Evolutionary conservation across 352 stramenopile species (phyloP).

Genomic region (Phytophthora tubulina): DNA sequence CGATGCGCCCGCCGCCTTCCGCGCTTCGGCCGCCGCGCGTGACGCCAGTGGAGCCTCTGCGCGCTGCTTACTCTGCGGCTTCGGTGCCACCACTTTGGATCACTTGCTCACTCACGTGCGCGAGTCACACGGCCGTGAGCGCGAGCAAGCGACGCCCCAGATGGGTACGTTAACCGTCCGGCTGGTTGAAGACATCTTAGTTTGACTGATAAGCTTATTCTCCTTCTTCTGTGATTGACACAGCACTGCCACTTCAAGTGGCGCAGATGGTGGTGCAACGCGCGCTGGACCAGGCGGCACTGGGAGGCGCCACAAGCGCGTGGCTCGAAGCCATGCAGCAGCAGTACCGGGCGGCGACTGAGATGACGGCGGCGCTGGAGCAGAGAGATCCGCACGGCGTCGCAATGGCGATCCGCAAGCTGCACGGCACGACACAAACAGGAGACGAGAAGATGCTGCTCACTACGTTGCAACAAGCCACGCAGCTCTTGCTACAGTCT

Average conservation of each 20-base stretch:
- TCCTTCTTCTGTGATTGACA: slow-evolving; percentile 4
- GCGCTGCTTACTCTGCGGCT: slow-evolving; percentile 56
- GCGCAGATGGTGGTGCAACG: slow-evolving; percentile 67
- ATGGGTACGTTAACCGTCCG: slow-evolving; percentile 58
- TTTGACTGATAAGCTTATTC: slow-evolving; percentile 12
- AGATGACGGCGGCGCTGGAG: slow-evolving; percentile 51
- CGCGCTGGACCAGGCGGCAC: slow-evolving; percentile 55
- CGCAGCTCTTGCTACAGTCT: slow-evolving; percentile 39
- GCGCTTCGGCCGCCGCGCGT: slow-evolving; percentile 14
- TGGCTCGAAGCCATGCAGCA: slow-evolving; percentile 63
- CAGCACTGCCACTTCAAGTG: slow-evolving; percentile 65
- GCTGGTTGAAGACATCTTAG: slow-evolving; percentile 19
- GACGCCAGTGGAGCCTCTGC: slow-evolving; percentile 20
- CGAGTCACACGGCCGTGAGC: slow-evolving; percentile 40
- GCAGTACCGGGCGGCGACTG: slow-evolving; percentile 50
- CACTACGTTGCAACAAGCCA: slow-evolving; percentile 58
- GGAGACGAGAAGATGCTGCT: slow-evolving; percentile 38
- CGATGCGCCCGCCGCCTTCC: slow-evolving; percentile 31
- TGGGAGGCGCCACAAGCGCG: slow-evolving; percentile 63
- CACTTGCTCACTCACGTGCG: slow-evolving; percentile 63
- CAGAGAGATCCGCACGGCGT: slow-evolving; percentile 52
- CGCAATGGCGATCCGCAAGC: slow-evolving; percentile 45
- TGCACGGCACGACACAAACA: slow-evolving; percentile 45
- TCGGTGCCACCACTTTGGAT: slow-evolving; percentile 54
- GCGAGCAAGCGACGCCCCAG: slow-evolving; percentile 33